A percentile compares a stretch with the other conserved stretches of the same genome.
phyloP scores from a whole-genome alignment of 345 rosid genomes.

The Clausena lansium region DNA sequence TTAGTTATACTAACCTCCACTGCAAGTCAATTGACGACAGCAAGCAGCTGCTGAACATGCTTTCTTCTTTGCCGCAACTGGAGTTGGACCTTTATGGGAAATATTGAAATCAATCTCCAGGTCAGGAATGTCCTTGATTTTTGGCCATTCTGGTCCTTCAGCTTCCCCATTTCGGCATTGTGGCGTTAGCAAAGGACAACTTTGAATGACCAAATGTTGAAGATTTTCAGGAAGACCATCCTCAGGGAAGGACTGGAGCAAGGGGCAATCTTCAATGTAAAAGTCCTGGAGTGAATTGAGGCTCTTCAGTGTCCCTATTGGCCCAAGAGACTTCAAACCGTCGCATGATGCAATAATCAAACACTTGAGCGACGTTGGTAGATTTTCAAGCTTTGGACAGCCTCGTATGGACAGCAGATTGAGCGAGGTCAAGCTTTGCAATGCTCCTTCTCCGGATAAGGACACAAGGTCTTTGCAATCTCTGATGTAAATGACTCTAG shows the following conservation, averaged over 20 bases:
- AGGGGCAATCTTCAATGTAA: slow-evolving; percentile 27
- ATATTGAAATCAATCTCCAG: slow-evolving; percentile 13
- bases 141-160: slow-evolving; percentile 19
- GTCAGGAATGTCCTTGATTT: slow-evolving; percentile 20
- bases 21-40: neutral
- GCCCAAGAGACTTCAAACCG: slow-evolving; percentile 14
- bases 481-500: slow-evolving; percentile 13
- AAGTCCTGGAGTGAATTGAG: slow-evolving; percentile 27
- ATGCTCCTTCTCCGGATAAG: slow-evolving; percentile 19
- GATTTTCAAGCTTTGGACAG: slow-evolving; percentile 19
- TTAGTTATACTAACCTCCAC: neutral
- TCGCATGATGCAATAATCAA: slow-evolving; percentile 21
- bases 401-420: slow-evolving; percentile 21
- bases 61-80: neutral
- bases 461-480: slow-evolving; percentile 21
- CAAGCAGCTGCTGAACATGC: neutral
- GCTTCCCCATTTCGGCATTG: slow-evolving; percentile 8
- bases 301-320: slow-evolving; percentile 16
- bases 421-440: slow-evolving; percentile 21
- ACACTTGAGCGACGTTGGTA: slow-evolving; percentile 16
- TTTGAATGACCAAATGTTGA: slow-evolving; percentile 19
- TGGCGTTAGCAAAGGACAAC: slow-evolving; percentile 8
- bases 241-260: slow-evolving; percentile 28
- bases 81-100: neutral
- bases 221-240: slow-evolving; percentile 29